These are phyloP conservation scores for Didymella arachidicola DNA, from an alignment of 2,329 filamentous ascomycete genomes.

Conservation along the genomic window DNA sequence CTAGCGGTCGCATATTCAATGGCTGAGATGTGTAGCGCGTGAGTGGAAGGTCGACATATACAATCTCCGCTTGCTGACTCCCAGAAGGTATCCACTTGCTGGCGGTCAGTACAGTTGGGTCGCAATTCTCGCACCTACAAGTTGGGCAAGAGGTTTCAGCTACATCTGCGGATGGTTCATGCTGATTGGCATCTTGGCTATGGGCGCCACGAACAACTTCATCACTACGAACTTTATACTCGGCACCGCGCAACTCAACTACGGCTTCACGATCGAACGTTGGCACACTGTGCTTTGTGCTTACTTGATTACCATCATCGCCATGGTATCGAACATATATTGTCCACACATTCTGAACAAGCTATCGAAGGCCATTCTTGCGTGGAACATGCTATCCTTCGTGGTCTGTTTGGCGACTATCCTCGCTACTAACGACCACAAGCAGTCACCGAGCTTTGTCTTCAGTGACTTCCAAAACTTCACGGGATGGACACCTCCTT, in stretches of 20 bases:
- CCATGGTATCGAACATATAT: conserved; percentile 59
- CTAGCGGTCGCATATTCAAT: conserved; percentile 65
- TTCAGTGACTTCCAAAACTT: conserved; percentile 64
- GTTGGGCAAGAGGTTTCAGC: conserved; percentile 45
- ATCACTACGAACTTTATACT: conserved; percentile 65
- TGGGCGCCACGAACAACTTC: conserved; percentile 64
- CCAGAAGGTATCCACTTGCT: conserved; percentile 58
- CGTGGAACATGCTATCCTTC: conserved; percentile 64
- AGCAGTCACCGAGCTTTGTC: conserved; percentile 63
- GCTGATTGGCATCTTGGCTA: conserved; percentile 55
- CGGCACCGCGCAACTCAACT: conserved; percentile 62
- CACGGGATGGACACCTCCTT: conserved; percentile 60
- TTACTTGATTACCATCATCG: conserved; percentile 58
- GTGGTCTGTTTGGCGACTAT: conserved; percentile 61
- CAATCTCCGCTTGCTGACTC: conserved; percentile 9
- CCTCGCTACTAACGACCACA: conserved; percentile 62
- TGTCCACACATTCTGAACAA: conserved; percentile 60
- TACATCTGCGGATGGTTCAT: conserved; percentile 53
- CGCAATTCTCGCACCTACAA: conserved; percentile 61
- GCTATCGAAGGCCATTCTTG: conserved; percentile 58
- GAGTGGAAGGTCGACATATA: not conserved
- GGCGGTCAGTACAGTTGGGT: conserved; percentile 68
- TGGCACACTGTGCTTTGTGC: conserved; percentile 65
- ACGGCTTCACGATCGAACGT: conserved; percentile 60
- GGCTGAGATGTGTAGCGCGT: conserved; percentile 64